Percentiles rank a stretch among this genome's conserved stretches.
These are phyloP conservation scores for Tolypocladium guangdongense DNA, from an alignment of 2,329 filamentous ascomycete genomes.

Conservation along the genomic window DNA sequence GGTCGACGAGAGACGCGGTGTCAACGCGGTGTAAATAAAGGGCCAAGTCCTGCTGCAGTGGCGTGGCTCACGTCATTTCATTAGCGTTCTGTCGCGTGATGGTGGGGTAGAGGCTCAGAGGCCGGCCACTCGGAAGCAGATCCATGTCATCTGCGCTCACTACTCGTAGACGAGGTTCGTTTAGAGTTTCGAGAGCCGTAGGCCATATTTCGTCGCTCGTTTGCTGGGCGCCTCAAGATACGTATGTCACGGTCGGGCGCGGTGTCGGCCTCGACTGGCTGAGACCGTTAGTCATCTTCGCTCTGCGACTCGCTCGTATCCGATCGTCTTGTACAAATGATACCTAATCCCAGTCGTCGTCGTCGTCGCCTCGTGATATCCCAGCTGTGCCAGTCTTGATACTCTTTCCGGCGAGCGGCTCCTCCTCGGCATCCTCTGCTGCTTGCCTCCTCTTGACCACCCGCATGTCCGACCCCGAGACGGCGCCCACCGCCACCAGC, in stretches of 20 bases:
- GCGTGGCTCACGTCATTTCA: neutral
- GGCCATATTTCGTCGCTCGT: neutral
- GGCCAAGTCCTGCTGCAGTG: neutral
- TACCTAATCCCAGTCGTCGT: conserved; percentile 53
- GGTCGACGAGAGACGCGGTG: neutral
- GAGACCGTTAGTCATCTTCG: neutral
- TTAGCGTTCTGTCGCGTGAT: neutral
- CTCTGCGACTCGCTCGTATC: neutral
- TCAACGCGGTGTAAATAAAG: neutral
- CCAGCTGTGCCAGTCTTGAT: conserved; percentile 40
- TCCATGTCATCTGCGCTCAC: neutral
- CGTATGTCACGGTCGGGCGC: neutral
- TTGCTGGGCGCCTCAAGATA: neutral
- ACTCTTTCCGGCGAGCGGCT: conserved; percentile 36
- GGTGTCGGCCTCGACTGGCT: neutral
- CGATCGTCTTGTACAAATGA: neutral
- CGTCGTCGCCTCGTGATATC: conserved; percentile 30
- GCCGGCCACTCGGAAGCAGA: too few relatives aligned
- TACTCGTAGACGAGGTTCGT: neutral
- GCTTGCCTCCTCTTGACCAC: conserved; percentile 51
- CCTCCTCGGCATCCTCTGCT: conserved; percentile 50
- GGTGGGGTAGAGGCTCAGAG: neutral
- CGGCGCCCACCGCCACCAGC: conserved; percentile 70
- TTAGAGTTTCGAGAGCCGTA: neutral
- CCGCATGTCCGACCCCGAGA: conserved; percentile 69